Evolutionary conservation across 2,329 filamentous ascomycete species (phyloP).

Genomic region (Paraphaeosphaeria sporulosa): DNA sequence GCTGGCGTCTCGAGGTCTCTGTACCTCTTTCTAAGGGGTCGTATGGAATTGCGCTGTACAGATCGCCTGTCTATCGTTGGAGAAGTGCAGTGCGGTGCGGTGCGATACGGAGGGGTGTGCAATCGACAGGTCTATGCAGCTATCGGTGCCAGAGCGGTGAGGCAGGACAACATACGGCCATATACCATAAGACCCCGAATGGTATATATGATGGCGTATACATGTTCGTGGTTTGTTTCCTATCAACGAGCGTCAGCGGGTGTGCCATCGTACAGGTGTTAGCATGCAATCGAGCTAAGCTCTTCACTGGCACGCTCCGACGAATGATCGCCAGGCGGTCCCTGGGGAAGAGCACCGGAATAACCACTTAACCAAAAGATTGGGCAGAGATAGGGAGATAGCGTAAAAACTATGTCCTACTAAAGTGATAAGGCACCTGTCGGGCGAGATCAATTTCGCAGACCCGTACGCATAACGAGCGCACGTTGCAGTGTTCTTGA

Average conservation of each 20-base stretch:
- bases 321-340: not conserved
- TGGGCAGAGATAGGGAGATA: not conserved
- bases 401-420: not conserved
- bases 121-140: not conserved
- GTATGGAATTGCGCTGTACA: not conserved
- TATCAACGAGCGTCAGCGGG: not conserved
- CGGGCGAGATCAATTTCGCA: not conserved
- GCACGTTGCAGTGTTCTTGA: not conserved
- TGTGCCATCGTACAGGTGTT: slow-evolving; percentile 1
- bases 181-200: no score
- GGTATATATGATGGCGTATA: not conserved
- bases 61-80: not conserved
- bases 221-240: not conserved
- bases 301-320: not conserved
- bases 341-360: not conserved
- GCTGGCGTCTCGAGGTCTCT: slow-evolving; percentile 9
- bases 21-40: not conserved
- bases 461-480: not conserved
- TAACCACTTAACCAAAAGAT: not conserved
- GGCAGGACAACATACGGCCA: no score
- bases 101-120: not conserved
- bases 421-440: not conserved
- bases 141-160: not conserved
- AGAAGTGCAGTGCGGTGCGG: not conserved
- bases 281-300: not conserved